Percentiles rank a stretch among this genome's conserved stretches.
Conservation (phyloP, 352 stramenopile species). For the Thraustotheca clavata region DNA sequence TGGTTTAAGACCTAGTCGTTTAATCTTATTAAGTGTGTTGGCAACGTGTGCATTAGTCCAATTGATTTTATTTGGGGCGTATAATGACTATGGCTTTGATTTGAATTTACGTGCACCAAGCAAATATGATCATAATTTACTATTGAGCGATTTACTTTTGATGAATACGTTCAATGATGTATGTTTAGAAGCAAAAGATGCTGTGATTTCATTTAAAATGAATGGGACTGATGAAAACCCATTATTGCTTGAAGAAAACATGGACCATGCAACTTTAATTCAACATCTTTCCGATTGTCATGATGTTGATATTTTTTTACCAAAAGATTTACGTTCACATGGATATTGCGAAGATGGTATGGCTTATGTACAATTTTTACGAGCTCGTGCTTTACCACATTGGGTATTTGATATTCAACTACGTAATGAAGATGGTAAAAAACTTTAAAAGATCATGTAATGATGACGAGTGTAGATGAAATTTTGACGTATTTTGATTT, state of each 20-base stretch:
- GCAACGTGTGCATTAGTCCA: neutral
- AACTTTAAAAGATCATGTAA: neutral
- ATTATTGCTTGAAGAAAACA: neutral
- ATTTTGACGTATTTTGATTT: constrained; percentile 48
- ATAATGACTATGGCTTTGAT: neutral
- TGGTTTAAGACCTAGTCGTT: neutral
- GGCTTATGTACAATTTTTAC: constrained; percentile 45
- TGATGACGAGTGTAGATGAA: constrained; percentile 26
- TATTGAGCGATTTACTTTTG: neutral
- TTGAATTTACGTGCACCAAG: neutral
- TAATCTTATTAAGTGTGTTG: neutral
- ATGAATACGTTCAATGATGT: constrained; percentile 11
- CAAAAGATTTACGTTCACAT: constrained; percentile 33
- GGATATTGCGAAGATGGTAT: constrained; percentile 64
- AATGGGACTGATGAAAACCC: neutral
- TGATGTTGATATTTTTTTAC: constrained; percentile 58
- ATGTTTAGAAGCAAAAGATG: constrained; percentile 3
- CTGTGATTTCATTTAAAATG: constrained; percentile 10
- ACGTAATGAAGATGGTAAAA: constrained; percentile 21
- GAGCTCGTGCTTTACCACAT: constrained; percentile 34
- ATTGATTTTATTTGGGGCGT: neutral
- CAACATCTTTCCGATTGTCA: constrained; percentile 37
- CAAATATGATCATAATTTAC: neutral
- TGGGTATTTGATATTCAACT: constrained; percentile 39
- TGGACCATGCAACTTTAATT: constrained; percentile 32